These are phyloP conservation scores for Carex littledalei DNA, from an alignment of 176 grass and related monocot species.

Conservation along the genomic window DNA sequence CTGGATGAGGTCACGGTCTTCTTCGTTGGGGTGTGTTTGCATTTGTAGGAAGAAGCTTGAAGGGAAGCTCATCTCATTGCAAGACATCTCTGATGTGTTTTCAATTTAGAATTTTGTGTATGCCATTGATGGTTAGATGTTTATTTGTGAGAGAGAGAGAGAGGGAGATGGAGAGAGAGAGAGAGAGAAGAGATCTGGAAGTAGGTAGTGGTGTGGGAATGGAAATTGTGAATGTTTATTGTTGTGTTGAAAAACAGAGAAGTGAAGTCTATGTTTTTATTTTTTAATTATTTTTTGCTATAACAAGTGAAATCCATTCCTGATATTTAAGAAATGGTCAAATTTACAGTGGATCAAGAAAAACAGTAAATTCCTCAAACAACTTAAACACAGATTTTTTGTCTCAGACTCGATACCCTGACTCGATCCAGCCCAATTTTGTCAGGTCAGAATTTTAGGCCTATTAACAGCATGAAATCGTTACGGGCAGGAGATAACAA, in stretches of 20 bases:
- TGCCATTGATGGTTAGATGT: slow-evolving; percentile 23
- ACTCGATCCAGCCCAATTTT: neutral
- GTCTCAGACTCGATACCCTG: neutral
- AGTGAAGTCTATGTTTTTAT: slow-evolving; percentile 2
- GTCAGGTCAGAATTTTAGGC: neutral
- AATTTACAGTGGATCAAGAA: slow-evolving; percentile 10
- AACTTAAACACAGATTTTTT: neutral
- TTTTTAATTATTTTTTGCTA: slow-evolving; percentile 1
- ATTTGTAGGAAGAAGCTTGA: slow-evolving; percentile 27
- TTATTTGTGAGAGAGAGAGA: slow-evolving; percentile 12
- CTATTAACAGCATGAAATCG: too few species aligned
- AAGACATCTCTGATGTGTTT: slow-evolving; percentile 18
- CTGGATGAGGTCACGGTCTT: slow-evolving; percentile 4
- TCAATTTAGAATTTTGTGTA: slow-evolving; percentile 20
- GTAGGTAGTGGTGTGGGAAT: slow-evolving; percentile 28
- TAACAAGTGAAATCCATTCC: neutral
- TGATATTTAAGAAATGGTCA: slow-evolving; percentile 5
- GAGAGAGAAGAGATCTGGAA: slow-evolving; percentile 24
- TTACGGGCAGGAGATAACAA: too few species aligned
- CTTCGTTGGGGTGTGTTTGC: slow-evolving; percentile 20
- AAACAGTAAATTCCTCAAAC: neutral
- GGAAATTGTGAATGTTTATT: slow-evolving; percentile 30
- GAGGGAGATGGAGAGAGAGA: neutral
- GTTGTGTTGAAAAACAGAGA: slow-evolving; percentile 3
- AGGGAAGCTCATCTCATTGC: slow-evolving; percentile 28